A percentile compares a stretch with the other conserved stretches of the same genome.
Evolutionary conservation across 2,329 filamentous ascomycete genomes (phyloP).

Genomic region (Alternaria longipes): DNA sequence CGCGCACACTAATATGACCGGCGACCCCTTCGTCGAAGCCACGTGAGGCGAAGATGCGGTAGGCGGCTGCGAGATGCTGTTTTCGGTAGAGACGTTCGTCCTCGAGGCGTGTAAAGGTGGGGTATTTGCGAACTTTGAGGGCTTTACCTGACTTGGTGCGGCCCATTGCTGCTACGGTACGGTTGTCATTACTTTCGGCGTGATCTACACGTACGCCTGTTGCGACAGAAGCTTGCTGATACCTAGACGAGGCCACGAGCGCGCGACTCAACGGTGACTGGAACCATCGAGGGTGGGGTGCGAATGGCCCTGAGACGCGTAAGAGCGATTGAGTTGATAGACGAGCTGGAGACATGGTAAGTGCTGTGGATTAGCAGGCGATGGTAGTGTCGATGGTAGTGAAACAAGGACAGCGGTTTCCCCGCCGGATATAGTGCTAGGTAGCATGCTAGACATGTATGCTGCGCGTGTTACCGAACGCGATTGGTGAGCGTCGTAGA

Average conservation of each 20-base stretch:
- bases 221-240: slow-evolving; percentile 28
- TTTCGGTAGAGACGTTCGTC: slow-evolving; percentile 56
- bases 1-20: slow-evolving; percentile 58
- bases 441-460: not conserved
- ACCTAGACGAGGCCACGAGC: slow-evolving; percentile 24
- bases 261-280: slow-evolving; percentile 4
- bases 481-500: slow-evolving; percentile 5
- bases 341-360: slow-evolving; percentile 20
- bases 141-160: slow-evolving; percentile 57
- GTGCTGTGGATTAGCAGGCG: slow-evolving; percentile 8
- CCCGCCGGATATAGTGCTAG: slow-evolving; percentile 7
- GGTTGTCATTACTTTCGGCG: slow-evolving; percentile 53
- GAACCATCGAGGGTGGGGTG: not conserved
- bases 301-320: not conserved
- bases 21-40: slow-evolving; percentile 55
- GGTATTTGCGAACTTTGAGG: slow-evolving; percentile 59
- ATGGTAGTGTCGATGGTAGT: not conserved
- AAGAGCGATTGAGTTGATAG: not conserved
- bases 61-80: slow-evolving; percentile 58
- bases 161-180: slow-evolving; percentile 57
- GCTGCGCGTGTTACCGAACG: not conserved
- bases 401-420: not conserved
- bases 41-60: slow-evolving; percentile 49
- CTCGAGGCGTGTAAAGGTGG: slow-evolving; percentile 50
- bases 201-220: slow-evolving; percentile 37